Base-by-base conservation (phyloP, 2,329 filamentous ascomycete species). In the Pseudogymnoascus sp. region DNA sequence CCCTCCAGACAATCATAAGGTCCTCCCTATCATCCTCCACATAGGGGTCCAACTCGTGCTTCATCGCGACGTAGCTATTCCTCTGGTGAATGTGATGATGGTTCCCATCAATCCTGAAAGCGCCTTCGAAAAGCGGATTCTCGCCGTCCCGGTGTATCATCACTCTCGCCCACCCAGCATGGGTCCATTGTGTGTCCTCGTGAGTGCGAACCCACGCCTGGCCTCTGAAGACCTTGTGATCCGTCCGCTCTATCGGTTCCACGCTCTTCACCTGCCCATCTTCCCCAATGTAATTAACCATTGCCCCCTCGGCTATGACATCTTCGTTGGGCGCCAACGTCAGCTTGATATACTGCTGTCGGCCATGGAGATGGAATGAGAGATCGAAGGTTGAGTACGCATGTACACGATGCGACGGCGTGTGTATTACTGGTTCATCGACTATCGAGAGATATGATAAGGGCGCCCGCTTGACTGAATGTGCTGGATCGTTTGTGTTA, bases 281-380 rank as follows among this genome's bases (percentile, higher is more conserved):
- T 9, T 80, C 72, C 60, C 81, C 86, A 41, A 96, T 74, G 70
- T 91, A 87, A 38, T 86, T 83, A 57, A 99, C 79, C 58, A 82
- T 83, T 7, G 92, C 88, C 68, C 88, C 86, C 14, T 91, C 82
- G 60, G 87, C 83, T 50, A 99, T 79, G 62, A 97, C 86, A 74
- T 97, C 90, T 76, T 96, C 85, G 72, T 97, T 97, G 3, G 94
- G 94, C 72, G 94, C 86, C 57, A 99, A 81, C 61, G 84, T 82
- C 59, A 99, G 81, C 66, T 91, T 90, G 69, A 97, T 79, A 67
- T 85, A 83, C 65, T 92, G 82, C 63, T 81, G 77, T 60, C 82
- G 80, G 63, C 83, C 78, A 69, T 89, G 85, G 36, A 96, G 77
- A 62, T 84, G 79, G 73, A 99, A 97, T 30, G 84, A 86, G 64